Evolutionary conservation across 495 filamentous ascomycete genomes (phyloP).

Genomic region (Podospora pseudoanserina): DNA sequence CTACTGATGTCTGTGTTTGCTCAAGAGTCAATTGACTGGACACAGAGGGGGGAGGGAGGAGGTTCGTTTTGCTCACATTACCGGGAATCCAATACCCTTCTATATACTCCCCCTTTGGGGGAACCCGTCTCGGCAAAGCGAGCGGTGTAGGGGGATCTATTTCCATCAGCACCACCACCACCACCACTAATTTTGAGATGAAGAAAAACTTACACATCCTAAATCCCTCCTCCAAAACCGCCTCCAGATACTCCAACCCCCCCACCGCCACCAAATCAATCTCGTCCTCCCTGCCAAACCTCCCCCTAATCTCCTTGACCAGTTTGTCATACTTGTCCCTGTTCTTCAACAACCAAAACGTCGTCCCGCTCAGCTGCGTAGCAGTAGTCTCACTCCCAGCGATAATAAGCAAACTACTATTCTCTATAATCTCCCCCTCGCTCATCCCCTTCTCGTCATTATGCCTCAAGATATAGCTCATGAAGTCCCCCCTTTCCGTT

Average conservation of each 20-base stretch:
- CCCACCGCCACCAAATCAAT: neutral
- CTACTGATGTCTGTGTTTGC: too few relatives aligned
- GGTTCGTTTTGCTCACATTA: neutral
- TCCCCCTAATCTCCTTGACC: neutral
- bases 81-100: neutral
- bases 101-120: too few relatives aligned
- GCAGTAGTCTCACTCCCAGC: neutral
- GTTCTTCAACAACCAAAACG: neutral
- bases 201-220: neutral
- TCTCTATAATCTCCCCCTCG: neutral
- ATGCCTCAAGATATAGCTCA: neutral
- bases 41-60: neutral
- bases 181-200: too few relatives aligned
- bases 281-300: neutral
- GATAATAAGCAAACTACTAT: neutral
- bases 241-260: neutral
- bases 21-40: neutral
- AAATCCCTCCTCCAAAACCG: neutral
- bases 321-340: neutral
- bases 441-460: neutral
- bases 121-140: too few relatives aligned
- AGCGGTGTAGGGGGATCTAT: neutral
- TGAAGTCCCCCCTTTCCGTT: neutral
- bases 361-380: neutral
- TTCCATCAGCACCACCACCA: too few relatives aligned